Evolutionary conservation across 345 rosid genomes (phyloP), one percentile per base, ranked within the genome.

Genomic region (Cochlearia excelsa): DNA sequence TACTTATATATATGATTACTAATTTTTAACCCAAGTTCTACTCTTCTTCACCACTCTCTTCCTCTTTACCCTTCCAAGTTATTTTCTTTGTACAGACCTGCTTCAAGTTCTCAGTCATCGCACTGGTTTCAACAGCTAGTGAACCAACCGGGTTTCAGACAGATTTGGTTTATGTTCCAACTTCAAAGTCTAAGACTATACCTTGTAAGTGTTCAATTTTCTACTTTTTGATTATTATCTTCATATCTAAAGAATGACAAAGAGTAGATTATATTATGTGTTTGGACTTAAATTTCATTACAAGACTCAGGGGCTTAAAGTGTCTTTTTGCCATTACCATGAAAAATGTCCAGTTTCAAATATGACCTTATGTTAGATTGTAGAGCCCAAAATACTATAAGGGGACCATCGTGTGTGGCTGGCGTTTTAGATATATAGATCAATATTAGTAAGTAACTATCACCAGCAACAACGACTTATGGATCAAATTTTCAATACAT

Each of bases 351-450:
- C 16, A 23, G 1, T 34, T 42, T 54, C 23, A 42, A 55, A 48
- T 27, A 34, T 46, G 52, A 38, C 45, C 35, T 16, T 37, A 30
- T 31, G 47, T 56, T 44, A 50, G 39, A 30, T 28, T 37, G 41
- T 56, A 35, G 63, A 49, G 64, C 59, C 28, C 31, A 23, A 40
- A 26, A 26, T 51, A 42, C 38, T 38, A 0, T 49, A 16, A 16
- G 48, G 74, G 70, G 74, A 64, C 75, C 75, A 58, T 58, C 27
- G 40, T 57, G 43, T 50, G 55, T 64, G 55, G 70, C 51, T 70
- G 55, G 44, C 39, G 26, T 51, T 16, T 38, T 57, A 45, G 63
- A 57, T 61, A 5, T 11, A 37, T 38, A 37, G 51, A 43, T 26
- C 26, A 5, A 28, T 30, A 48, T 55, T 26, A 30, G 53, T 43